Base-by-base conservation (phyloP, 495 filamentous ascomycete genomes). In the Penicillium parvum region DNA sequence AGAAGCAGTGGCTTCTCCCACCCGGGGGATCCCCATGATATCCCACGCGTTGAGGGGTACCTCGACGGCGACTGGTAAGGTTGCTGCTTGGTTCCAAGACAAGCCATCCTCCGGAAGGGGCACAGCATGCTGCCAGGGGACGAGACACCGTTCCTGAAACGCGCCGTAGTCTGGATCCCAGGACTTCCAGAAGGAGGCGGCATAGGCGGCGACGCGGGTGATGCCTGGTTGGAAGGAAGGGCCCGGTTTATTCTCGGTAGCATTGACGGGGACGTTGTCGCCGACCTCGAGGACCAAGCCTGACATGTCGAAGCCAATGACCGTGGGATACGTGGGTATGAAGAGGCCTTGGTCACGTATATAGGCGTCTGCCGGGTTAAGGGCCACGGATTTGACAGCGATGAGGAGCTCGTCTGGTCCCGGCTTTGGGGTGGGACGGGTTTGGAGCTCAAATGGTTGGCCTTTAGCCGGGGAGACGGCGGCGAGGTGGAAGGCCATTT, bases 391-490 rank as follows among this genome's bases (percentile, higher is more conserved):
- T 41, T 75, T 69, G 44, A 72, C 65, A 6, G 50, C 58, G 43
- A 78, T 61, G 23, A 78, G 69, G 48, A 79, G 58, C 25, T 78
- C 71, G 23, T 52, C 54, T 17, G 72, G 68, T 3, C 72, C 74
- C 42, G 71, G 40, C 12, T 63, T 68, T 4, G 68, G 71, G 0
- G 68, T 74, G 8, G 50, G 50, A 10, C 66, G 64, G 10, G 54
- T 16, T 40, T 60, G 50, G 33, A 73, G 10, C 41, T 53, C 32
- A n/a, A 72, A 63, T 11, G 61, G 63, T 5, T 49, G 3, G 6
- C 59, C 65, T 56, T 64, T 66, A 4, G 43, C 55, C 9, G 28
- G 44, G 32, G 47, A 50, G n/a, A 72, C 38, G 29, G 68, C 68
- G 48, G 71, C 71, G 36, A 66, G 59, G 41, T 74, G 71, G 14